phyloP scores from a whole-genome alignment of 2,329 filamentous ascomycete genomes.

The Emergomyces orientalis region DNA sequence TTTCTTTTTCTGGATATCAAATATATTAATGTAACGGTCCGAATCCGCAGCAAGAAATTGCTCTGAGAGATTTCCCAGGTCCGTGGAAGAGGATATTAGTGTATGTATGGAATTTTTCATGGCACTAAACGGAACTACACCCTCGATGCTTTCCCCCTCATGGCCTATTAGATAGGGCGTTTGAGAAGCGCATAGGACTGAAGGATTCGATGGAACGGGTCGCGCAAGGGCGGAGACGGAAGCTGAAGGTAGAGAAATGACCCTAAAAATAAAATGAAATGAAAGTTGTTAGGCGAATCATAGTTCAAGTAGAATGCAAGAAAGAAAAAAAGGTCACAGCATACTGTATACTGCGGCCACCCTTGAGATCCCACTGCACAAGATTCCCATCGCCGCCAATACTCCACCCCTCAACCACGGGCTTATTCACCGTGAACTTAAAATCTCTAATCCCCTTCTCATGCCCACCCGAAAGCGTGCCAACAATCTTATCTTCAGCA shows the following conservation, averaged over 20 bases:
- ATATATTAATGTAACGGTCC: constrained; percentile 44
- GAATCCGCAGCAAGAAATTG: constrained; percentile 42
- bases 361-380: constrained; percentile 44
- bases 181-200: constrained; percentile 44
- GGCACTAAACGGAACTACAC: constrained; percentile 38
- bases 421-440: constrained; percentile 38
- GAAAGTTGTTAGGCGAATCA: constrained; percentile 8
- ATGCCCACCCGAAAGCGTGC: constrained; percentile 38
- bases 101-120: constrained; percentile 43
- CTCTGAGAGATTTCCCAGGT: constrained; percentile 25
- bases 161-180: constrained; percentile 40
- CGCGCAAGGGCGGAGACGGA: constrained; percentile 35
- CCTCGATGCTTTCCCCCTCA: constrained; percentile 29
- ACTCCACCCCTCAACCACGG: constrained; percentile 42
- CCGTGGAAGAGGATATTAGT: constrained; percentile 34
- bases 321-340: constrained; percentile 10
- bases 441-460: constrained; percentile 43
- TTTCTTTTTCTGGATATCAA: constrained; percentile 35
- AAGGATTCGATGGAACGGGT: constrained; percentile 33
- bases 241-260: constrained; percentile 36
- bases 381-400: constrained; percentile 45
- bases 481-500: constrained; percentile 39
- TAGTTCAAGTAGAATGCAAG: background rate
- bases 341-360: constrained; percentile 37
- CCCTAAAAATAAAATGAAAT: constrained; percentile 24